phyloP scores from a whole-genome alignment of 371 early-diverging fungal species.

The Actinomortierella wolfii region DNA sequence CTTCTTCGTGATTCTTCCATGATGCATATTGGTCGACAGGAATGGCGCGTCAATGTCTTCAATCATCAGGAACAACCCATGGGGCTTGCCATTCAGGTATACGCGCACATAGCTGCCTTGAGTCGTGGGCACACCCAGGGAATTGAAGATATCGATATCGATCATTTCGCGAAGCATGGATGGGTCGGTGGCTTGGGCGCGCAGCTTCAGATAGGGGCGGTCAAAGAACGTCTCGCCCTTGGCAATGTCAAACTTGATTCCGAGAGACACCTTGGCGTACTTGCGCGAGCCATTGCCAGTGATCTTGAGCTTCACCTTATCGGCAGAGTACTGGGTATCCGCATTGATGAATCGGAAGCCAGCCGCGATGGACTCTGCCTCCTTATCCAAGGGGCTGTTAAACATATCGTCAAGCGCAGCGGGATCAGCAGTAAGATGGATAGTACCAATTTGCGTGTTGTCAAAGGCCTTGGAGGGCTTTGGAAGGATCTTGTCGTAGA shows the following conservation, averaged over 20 bases:
- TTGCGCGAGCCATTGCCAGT: conserved; percentile 47
- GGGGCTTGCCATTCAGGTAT: conserved; percentile 49
- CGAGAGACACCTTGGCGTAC: conserved; percentile 51
- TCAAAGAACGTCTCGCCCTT: conserved; percentile 25
- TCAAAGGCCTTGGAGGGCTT: conserved; percentile 20
- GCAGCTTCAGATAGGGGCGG: conserved; percentile 51
- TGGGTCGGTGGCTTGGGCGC: conserved; percentile 47
- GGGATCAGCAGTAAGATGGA: conserved; percentile 17
- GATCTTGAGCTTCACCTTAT: conserved; percentile 46
- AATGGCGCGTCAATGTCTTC: conserved; percentile 35
- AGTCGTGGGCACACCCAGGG: conserved; percentile 44
- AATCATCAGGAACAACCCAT: conserved; percentile 49
- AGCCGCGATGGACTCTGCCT: conserved; percentile 8
- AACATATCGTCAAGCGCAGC: conserved; percentile 13
- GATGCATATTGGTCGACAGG: conserved; percentile 11
- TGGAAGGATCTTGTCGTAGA: conserved; percentile 9
- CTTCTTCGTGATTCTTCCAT: conserved; percentile 1
- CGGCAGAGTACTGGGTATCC: conserved; percentile 12
- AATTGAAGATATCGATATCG: conserved; percentile 45
- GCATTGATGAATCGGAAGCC: conserved; percentile 26
- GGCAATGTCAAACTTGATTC: conserved; percentile 44
- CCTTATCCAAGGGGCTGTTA: conserved; percentile 10
- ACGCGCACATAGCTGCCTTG: conserved; percentile 51
- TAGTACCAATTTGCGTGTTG: conserved; percentile 26
- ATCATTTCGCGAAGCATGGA: conserved; percentile 53